Conservation (phyloP, 345 rosid genomes). For the Salix exigua region DNA sequence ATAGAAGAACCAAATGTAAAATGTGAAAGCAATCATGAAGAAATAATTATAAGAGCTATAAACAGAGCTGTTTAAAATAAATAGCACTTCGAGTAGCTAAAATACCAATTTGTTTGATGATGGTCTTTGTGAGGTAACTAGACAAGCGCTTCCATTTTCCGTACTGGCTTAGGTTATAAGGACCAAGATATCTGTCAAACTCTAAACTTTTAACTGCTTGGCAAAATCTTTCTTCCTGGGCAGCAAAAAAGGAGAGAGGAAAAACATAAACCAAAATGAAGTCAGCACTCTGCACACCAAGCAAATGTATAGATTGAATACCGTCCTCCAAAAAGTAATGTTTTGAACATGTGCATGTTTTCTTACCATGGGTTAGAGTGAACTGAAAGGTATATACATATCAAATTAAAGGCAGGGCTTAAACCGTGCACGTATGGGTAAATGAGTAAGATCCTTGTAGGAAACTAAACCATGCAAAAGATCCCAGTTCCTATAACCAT, state of each 20-base stretch:
- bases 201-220: conserved; percentile 65
- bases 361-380: too few species aligned
- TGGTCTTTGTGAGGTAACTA: conserved; percentile 51
- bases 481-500: not conserved
- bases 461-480: not conserved
- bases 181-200: conserved; percentile 78
- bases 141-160: conserved; percentile 75
- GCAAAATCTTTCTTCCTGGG: conserved; percentile 69
- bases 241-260: not conserved
- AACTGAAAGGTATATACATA: not conserved
- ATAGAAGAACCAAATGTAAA: not conserved
- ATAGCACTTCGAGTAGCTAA: conserved; percentile 1
- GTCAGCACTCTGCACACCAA: not conserved
- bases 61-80: not conserved
- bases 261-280: not conserved
- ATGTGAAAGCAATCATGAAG: conserved; percentile 4
- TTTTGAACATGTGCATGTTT: too few species aligned
- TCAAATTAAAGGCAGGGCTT: not conserved
- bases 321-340: too few species aligned
- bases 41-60: not conserved
- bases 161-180: conserved; percentile 59
- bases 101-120: conserved; percentile 63
- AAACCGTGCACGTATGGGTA: not conserved
- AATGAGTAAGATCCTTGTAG: not conserved
- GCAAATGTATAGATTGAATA: not conserved